A percentile compares a stretch with the other conserved stretches of the same genome.
phyloP scores from a whole-genome alignment of 768 basidiomycete species.

The Podaxis rugospora region DNA sequence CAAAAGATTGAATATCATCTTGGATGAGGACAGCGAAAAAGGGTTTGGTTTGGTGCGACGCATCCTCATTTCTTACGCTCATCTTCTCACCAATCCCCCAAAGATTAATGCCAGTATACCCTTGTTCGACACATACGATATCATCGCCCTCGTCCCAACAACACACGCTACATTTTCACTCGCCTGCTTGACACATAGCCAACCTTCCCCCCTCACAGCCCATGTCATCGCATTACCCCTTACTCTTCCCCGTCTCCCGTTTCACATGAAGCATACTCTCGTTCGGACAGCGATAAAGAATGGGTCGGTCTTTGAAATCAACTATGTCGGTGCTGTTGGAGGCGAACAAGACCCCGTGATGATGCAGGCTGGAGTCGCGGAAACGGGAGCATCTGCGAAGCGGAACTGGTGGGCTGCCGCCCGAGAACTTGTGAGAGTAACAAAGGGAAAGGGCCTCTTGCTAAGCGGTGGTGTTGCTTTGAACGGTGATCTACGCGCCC shows the following conservation, averaged over 20 bases:
- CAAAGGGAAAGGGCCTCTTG: constrained; percentile 74
- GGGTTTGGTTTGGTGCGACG: constrained; percentile 70
- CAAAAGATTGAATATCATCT: constrained; percentile 73
- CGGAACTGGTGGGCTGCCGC: constrained; percentile 84
- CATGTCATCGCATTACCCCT: constrained; percentile 81
- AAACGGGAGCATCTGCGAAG: constrained; percentile 52
- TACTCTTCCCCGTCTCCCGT: constrained; percentile 72
- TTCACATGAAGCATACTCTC: constrained; percentile 79
- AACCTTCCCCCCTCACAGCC: constrained; percentile 70
- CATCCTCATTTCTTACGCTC: not conserved
- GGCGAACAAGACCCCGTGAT: constrained; percentile 50
- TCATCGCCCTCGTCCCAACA: constrained; percentile 73
- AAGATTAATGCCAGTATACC: constrained; percentile 71
- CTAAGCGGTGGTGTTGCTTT: constrained; percentile 65
- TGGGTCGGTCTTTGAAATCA: constrained; percentile 80
- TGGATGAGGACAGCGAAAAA: constrained; percentile 83
- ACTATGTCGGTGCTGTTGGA: constrained; percentile 70
- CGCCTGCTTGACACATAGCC: constrained; percentile 76
- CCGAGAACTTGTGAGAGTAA: constrained; percentile 72
- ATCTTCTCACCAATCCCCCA: not conserved
- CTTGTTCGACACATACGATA: constrained; percentile 64
- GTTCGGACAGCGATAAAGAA: constrained; percentile 78
- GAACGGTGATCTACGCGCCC: constrained; percentile 62
- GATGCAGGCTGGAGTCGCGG: constrained; percentile 42
- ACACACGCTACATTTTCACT: constrained; percentile 68